Conservation (phyloP, 257 asterid genomes). For the Prunella vulgaris region DNA sequence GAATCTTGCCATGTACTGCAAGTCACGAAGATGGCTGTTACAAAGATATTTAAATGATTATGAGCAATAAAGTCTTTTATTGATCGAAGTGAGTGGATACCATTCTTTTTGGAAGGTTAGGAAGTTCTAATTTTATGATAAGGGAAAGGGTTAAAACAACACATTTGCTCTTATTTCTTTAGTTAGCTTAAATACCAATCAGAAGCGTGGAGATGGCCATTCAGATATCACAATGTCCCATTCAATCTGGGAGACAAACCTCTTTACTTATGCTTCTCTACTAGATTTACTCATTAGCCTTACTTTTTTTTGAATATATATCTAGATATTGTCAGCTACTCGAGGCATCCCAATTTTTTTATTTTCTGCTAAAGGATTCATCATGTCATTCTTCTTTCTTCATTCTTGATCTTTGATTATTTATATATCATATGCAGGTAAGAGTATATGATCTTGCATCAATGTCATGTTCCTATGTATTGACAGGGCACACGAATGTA, state of each 20-base stretch:
- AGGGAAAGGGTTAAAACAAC: not conserved
- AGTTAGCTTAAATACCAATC: not conserved
- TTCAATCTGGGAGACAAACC: not conserved
- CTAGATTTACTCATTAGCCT: not conserved
- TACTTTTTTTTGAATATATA: not conserved
- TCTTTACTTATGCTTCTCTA: not conserved
- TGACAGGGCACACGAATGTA: constrained; percentile 84
- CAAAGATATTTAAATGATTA: not conserved
- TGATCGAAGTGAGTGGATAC: not conserved
- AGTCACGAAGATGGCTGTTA: not conserved
- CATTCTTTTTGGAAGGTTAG: not conserved
- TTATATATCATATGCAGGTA: constrained; percentile 40
- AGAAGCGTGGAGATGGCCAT: not conserved
- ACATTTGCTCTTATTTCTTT: not conserved
- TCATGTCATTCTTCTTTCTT: not conserved
- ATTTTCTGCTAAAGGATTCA: not conserved
- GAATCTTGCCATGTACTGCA: not conserved
- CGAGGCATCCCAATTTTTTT: not conserved
- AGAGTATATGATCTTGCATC: constrained; percentile 93
- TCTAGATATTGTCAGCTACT: not conserved
- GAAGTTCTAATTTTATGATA: not conserved
- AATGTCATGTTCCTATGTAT: constrained; percentile 91
- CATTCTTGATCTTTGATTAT: constrained; percentile 1
- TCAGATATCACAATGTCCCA: not conserved
- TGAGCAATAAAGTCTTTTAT: not conserved